Evolutionary conservation across 2,329 filamentous ascomycete genomes (phyloP).

Genomic region (Leptodontidium sp.): DNA sequence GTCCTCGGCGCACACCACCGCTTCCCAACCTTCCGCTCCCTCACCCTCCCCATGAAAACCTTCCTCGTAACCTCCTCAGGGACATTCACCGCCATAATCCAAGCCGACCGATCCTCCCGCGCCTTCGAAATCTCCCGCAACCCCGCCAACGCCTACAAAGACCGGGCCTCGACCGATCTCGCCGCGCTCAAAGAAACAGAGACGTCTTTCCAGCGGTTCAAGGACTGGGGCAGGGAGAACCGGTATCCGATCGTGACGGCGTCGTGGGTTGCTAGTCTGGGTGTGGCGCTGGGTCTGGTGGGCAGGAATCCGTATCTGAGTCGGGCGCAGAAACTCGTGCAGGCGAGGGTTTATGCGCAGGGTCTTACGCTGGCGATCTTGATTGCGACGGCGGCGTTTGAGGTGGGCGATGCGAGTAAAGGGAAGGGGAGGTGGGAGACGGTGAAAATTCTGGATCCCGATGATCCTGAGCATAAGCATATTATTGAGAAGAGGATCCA

Average conservation of each 20-base stretch:
- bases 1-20: slow-evolving; percentile 71
- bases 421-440: slow-evolving; percentile 86
- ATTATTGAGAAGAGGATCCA: slow-evolving; percentile 88
- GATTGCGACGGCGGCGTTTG: slow-evolving; percentile 72
- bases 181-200: slow-evolving; percentile 49
- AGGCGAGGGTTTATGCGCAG: slow-evolving; percentile 80
- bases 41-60: slow-evolving; percentile 88
- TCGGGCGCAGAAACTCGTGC: slow-evolving; percentile 74
- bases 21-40: slow-evolving; percentile 78
- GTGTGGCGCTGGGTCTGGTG: slow-evolving; percentile 67
- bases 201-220: slow-evolving; percentile 64
- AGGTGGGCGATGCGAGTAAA: slow-evolving; percentile 77
- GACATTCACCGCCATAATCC: slow-evolving; percentile 88
- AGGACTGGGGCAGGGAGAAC: slow-evolving; percentile 75
- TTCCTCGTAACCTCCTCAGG: slow-evolving; percentile 86
- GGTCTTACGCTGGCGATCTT: slow-evolving; percentile 74
- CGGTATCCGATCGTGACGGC: slow-evolving; percentile 74
- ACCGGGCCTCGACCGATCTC: slow-evolving; percentile 37
- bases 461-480: slow-evolving; percentile 83
- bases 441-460: slow-evolving; percentile 79
- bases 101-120: slow-evolving; percentile 79
- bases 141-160: slow-evolving; percentile 47
- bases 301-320: slow-evolving; percentile 69
- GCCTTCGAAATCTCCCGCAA: slow-evolving; percentile 67
- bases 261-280: slow-evolving; percentile 73